phyloP scores from a whole-genome alignment of 129 eudicot genomes.

The Flaveria sonorensis region DNA sequence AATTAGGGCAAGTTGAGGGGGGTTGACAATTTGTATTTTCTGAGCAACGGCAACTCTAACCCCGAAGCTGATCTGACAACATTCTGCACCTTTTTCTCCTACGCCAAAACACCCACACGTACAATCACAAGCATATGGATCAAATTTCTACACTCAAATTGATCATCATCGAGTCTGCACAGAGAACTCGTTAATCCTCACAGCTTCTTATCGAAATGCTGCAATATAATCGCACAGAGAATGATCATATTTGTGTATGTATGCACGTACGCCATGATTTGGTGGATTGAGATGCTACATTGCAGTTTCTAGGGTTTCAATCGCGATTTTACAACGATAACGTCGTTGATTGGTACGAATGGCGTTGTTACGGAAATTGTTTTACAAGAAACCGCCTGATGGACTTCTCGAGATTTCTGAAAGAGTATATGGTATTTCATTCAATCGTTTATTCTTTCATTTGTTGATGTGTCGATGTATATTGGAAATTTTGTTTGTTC shows the following conservation, averaged over 20 bases:
- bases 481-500: neutral
- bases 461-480: neutral
- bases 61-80: conserved; percentile 34
- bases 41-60: conserved; percentile 32
- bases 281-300: conserved; percentile 25
- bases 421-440: conserved; percentile 68
- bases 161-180: conserved; percentile 16
- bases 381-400: conserved; percentile 82
- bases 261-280: conserved; percentile 20
- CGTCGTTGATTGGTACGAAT: conserved; percentile 38
- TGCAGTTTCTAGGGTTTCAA: conserved; percentile 34
- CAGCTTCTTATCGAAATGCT: conserved; percentile 25
- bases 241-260: conserved; percentile 8
- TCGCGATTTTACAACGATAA: conserved; percentile 19
- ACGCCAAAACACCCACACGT: neutral
- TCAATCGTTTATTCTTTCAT: neutral
- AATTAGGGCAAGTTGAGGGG: conserved; percentile 13
- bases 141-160: conserved; percentile 14
- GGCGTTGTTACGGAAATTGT: conserved; percentile 69
- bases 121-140: neutral
- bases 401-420: conserved; percentile 87
- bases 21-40: conserved; percentile 1
- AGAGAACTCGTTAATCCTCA: conserved; percentile 20
- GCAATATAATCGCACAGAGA: neutral
- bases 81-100: neutral